Base-by-base conservation (phyloP, 805 yeast species). In the Schwanniomyces vanrijiae region DNA sequence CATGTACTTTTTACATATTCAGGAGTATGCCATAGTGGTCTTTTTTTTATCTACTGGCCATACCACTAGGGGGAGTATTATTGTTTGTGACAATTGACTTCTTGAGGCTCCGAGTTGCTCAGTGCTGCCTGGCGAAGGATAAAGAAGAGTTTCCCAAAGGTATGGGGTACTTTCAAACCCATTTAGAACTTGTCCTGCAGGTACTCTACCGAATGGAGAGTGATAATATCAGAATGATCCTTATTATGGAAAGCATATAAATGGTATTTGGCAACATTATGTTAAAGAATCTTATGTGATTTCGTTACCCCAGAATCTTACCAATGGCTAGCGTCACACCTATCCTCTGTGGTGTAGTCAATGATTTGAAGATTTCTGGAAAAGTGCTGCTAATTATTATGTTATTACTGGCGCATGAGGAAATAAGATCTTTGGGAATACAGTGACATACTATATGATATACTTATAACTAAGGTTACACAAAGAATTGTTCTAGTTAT, bases 251-350 rank as follows among this genome's bases (percentile, higher is more conserved):
- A 88, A 85, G 81, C 84, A 90, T 40, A 90, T 84, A 62, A 92
- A 89, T 67, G 96, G 96, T 55, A 82, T 94, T 31, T 88, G 89
- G 84, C 96, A 89, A 71, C 89, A 89, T 71, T 89, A 88, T 68
- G 90, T 41, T 11, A 41, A 41, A 19, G 37, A 41, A 9, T 29
- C 92, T 37, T 90, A 88, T 67, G 94, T 92, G 37, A 79, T 85
- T 48, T 94, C 88, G 62, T 94, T 94, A 33, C 95, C 95, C 37
- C 73, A 77, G 55, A 88, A 63, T 78, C 88, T n/a, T n/a, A 58
- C 90, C 91, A 44, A n/a, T n/a, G n/a, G n/a, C n/a, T n/a, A 76
- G 73, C 53, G 79, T 82, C 51, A 83, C 95, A 10, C 96, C 96
- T 57, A 82, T 88, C 62, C 79, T 89, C 61, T 88, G 96, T 75